phyloP scores from a whole-genome alignment of 768 basidiomycete species.

The Suillus decipiens region DNA sequence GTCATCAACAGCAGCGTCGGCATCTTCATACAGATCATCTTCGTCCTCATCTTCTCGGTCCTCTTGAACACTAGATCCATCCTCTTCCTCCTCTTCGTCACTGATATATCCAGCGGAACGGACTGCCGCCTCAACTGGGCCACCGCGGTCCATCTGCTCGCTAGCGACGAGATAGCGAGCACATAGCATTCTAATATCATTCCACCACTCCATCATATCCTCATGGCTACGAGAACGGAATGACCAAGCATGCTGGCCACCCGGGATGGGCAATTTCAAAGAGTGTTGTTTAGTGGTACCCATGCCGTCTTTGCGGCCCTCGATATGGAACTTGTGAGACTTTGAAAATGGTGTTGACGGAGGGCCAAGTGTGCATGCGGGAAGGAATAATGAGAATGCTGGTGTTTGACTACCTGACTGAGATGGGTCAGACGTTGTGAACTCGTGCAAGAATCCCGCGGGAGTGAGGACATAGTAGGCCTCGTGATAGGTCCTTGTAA shows the following conservation, averaged over 20 bases:
- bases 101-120: conserved; percentile 85
- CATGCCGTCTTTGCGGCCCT: conserved; percentile 81
- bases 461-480: conserved; percentile 92
- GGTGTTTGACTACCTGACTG: conserved; percentile 54
- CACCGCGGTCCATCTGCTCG: conserved; percentile 89
- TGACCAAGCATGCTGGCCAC: conserved; percentile 72
- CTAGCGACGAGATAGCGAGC: conserved; percentile 92
- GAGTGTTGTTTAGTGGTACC: conserved; percentile 66
- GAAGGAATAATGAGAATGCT: conserved; percentile 86
- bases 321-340: conserved; percentile 97
- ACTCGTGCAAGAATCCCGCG: conserved; percentile 96
- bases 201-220: conserved; percentile 99
- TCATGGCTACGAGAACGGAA: conserved; percentile 89
- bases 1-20: conserved; percentile 35
- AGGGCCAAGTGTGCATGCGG: conserved; percentile 93
- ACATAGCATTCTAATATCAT: conserved; percentile 92
- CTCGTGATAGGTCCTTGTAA: conserved; percentile 84
- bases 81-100: conserved; percentile 72
- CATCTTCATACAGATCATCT: conserved; percentile 45
- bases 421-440: conserved; percentile 72
- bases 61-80: conserved; percentile 52
- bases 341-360: conserved; percentile 67
- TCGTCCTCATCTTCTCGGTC: conserved; percentile 51
- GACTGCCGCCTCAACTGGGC: conserved; percentile 92
- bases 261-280: conserved; percentile 40